These are phyloP conservation scores for Nakazawaea pomicola DNA, from an alignment of 805 yeast species.

Conservation along the genomic window DNA sequence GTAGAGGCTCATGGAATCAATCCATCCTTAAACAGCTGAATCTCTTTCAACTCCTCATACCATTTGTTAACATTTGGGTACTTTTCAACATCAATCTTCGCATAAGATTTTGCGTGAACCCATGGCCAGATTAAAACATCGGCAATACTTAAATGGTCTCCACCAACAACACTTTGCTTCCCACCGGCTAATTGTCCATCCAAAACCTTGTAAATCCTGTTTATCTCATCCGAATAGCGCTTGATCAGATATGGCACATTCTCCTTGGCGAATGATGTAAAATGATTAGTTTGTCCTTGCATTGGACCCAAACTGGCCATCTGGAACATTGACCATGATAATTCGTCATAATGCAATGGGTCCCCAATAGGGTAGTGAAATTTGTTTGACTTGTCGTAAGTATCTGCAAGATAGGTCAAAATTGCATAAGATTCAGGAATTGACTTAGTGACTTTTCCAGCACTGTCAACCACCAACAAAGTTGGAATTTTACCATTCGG, in stretches of 20 bases:
- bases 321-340: constrained; percentile 52
- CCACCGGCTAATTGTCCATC: constrained; percentile 45
- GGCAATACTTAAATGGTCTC: constrained; percentile 53
- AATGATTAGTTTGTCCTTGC: constrained; percentile 57
- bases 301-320: constrained; percentile 58
- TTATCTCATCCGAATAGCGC: constrained; percentile 46
- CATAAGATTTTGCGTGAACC: constrained; percentile 19
- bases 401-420: constrained; percentile 52
- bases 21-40: too few relatives aligned
- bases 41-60: too few relatives aligned
- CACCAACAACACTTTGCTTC: constrained; percentile 44
- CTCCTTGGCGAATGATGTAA: constrained; percentile 39
- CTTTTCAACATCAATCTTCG: background rate
- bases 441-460: constrained; percentile 35
- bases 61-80: background rate
- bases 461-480: constrained; percentile 32
- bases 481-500: constrained; percentile 65
- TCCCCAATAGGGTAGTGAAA: constrained; percentile 35
- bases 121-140: constrained; percentile 50
- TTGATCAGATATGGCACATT: constrained; percentile 49
- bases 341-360: constrained; percentile 42
- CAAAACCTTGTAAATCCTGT: constrained; percentile 47
- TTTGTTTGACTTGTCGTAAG: constrained; percentile 50
- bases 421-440: constrained; percentile 62
- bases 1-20: too few relatives aligned